Conservation (phyloP, 2,329 filamentous ascomycete species). For the Aureobasidium zeae region DNA sequence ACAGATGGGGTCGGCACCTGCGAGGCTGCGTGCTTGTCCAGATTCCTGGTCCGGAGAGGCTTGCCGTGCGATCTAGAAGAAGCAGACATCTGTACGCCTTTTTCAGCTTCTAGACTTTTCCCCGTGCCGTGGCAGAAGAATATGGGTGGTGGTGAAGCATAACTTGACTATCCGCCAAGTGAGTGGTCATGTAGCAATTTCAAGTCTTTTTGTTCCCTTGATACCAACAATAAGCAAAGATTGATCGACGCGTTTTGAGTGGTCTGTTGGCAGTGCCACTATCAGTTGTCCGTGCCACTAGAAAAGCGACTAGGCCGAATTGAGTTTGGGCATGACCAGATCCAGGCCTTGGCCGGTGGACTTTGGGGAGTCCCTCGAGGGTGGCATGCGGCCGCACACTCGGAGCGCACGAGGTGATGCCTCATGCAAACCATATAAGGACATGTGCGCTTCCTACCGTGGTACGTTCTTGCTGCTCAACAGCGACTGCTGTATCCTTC, state of each 20-base stretch:
- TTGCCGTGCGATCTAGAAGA: neutral
- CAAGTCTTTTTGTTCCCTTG: neutral
- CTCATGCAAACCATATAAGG: constrained; percentile 7
- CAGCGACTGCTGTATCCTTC: neutral
- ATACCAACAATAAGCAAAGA: constrained; percentile 11
- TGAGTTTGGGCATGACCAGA: constrained; percentile 14
- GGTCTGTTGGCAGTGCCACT: constrained; percentile 12
- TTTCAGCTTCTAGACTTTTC: constrained; percentile 3
- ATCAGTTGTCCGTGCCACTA: constrained; percentile 7
- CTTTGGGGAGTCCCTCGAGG: neutral
- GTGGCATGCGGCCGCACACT: constrained; percentile 4
- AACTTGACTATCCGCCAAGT: neutral
- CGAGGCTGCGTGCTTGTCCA: neutral
- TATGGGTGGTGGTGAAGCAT: neutral
- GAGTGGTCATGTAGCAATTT: constrained; percentile 2
- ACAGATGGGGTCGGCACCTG: constrained; percentile 14
- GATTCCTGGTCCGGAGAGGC: neutral
- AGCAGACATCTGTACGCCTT: neutral
- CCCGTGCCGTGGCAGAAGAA: neutral
- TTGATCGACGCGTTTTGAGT: constrained; percentile 3
- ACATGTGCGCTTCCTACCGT: neutral
- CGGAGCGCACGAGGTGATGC: constrained; percentile 5
- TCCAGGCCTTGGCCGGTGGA: constrained; percentile 10
- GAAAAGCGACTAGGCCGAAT: neutral
- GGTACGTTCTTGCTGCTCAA: neutral